phyloP scores from a whole-genome alignment of 2,329 filamentous ascomycete genomes.

The Botrytis sinoallii region DNA sequence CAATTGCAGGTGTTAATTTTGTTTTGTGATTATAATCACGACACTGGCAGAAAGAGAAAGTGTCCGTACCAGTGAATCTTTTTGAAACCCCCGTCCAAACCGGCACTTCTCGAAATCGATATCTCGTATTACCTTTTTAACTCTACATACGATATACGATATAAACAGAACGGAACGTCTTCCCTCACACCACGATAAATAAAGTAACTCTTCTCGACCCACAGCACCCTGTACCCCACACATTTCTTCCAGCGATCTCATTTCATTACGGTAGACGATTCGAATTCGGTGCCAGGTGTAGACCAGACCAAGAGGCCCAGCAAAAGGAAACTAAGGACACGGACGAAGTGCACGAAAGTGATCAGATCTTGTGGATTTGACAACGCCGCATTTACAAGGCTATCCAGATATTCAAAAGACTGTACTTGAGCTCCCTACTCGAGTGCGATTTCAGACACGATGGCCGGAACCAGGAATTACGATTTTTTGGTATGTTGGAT shows the following conservation, averaged over 20 bases:
- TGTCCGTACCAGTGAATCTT: neutral
- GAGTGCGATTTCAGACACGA: slow-evolving; percentile 42
- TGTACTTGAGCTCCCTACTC: slow-evolving; percentile 20
- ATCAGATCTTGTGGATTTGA: slow-evolving; percentile 15
- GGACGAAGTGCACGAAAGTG: slow-evolving; percentile 6
- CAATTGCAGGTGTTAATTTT: neutral
- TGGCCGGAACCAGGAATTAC: slow-evolving; percentile 98
- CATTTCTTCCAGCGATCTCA: slow-evolving; percentile 13
- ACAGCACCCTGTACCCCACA: slow-evolving; percentile 13
- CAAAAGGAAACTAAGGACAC: slow-evolving; percentile 12
- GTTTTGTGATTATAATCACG: neutral
- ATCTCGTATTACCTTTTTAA: neutral
- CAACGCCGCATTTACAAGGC: slow-evolving; percentile 15
- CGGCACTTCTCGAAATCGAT: neutral
- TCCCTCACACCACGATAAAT: slow-evolving; percentile 9
- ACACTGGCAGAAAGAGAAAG: neutral
- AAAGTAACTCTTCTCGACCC: neutral
- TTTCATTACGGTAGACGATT: slow-evolving; percentile 8
- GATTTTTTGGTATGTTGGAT: slow-evolving; percentile 77
- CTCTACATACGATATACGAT: neutral
- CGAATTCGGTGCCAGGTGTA: slow-evolving; percentile 3
- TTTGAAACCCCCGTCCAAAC: neutral
- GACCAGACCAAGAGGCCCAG: slow-evolving; percentile 3
- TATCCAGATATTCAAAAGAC: slow-evolving; percentile 13
- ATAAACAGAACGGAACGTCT: neutral